Evolutionary conservation across 805 yeast species (phyloP).

Genomic region (Metschnikowia cubensis): DNA sequence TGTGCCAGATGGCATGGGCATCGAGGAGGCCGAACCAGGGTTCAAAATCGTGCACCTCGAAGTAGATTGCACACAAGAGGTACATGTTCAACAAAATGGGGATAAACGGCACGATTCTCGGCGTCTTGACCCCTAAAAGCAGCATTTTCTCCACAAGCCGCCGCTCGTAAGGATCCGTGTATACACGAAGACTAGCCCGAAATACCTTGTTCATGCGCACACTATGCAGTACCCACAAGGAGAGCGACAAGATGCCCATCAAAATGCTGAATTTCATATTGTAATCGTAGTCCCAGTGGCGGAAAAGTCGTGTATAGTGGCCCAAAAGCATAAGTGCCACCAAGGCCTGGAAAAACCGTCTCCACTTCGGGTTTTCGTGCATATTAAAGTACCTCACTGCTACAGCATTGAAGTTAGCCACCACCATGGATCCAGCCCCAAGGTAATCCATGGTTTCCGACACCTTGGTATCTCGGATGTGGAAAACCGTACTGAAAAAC

Average conservation of each 20-base stretch:
- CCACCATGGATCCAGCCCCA: constrained; percentile 38
- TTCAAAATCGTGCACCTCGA: constrained; percentile 35
- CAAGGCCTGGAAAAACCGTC: constrained; percentile 18
- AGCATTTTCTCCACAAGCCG: constrained; percentile 31
- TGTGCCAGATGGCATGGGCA: constrained; percentile 94
- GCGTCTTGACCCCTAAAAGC: constrained; percentile 22
- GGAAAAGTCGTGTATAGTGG: constrained; percentile 28
- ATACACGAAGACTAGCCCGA: constrained; percentile 15
- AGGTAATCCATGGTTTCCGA: constrained; percentile 41
- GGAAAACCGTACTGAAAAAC: constrained; percentile 36
- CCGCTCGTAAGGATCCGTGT: constrained; percentile 39
- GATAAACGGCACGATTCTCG: constrained; percentile 29
- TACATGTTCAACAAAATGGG: constrained; percentile 34
- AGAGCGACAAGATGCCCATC: constrained; percentile 28
- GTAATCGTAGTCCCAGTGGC: constrained; percentile 38
- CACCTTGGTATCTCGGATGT: constrained; percentile 32
- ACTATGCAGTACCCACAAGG: constrained; percentile 35
- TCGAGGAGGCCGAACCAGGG: constrained; percentile 56
- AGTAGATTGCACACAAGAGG: constrained; percentile 28
- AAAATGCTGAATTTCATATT: constrained; percentile 30
- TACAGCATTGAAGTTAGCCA: constrained; percentile 35
- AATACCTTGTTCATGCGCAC: constrained; percentile 18
- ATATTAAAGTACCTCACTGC: constrained; percentile 29
- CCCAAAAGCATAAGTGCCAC: constrained; percentile 19
- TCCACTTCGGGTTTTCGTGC: constrained; percentile 3